phyloP scores from a whole-genome alignment of 129 eudicot species.

The Helichrysum umbraculigerum region DNA sequence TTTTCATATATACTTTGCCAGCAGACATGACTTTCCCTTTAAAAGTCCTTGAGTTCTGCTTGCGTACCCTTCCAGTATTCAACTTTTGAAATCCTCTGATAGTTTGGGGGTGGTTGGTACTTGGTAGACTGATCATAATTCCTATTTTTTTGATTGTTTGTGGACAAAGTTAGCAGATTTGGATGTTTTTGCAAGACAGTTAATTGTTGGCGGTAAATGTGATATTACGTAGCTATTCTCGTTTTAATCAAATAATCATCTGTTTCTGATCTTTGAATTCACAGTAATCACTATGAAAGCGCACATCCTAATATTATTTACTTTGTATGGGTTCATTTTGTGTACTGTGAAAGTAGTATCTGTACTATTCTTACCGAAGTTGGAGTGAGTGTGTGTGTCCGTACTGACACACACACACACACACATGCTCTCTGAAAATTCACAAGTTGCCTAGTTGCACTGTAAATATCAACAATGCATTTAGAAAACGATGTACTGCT shows the following conservation, averaged over 20 bases:
- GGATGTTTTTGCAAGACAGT: neutral
- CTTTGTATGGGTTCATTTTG: neutral
- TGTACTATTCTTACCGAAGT: no score
- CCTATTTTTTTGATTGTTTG: neutral
- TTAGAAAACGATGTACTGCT: neutral
- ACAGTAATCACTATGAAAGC: neutral
- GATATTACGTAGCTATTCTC: neutral
- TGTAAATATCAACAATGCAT: neutral
- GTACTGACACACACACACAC: neutral
- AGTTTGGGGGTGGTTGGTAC: neutral
- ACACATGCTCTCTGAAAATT: neutral
- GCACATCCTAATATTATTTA: neutral
- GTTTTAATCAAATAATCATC: neutral
- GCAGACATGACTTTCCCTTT: no score
- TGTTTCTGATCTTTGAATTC: neutral
- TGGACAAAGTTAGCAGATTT: neutral
- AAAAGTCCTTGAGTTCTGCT: no score
- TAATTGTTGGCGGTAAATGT: neutral
- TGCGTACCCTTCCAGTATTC: no score
- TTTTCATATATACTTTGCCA: no score
- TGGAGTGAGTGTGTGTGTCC: no score
- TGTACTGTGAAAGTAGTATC: neutral
- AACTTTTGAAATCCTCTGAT: neutral
- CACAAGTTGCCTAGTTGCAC: neutral
- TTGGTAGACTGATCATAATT: neutral